These are phyloP conservation scores for Zygosaccharomyces gambellarensis DNA, from an alignment of 805 yeast genomes.

Conservation along the genomic window DNA sequence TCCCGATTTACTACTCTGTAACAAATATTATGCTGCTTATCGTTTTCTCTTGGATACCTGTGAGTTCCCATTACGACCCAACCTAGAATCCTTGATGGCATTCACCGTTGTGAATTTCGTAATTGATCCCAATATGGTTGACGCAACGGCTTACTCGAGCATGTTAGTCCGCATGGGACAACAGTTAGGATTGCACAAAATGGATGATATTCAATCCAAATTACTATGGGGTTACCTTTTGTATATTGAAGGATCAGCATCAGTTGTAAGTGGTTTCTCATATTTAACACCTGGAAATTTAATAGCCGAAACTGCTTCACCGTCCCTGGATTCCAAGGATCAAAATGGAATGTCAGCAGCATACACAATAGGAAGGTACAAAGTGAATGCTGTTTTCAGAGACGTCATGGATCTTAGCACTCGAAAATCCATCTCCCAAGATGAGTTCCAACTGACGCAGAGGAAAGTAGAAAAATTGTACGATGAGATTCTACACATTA, in stretches of 20 bases:
- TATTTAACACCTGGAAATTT: conserved; percentile 17
- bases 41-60: conserved; percentile 15
- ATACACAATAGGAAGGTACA: conserved; percentile 25
- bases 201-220: conserved; percentile 1
- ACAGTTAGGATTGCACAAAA: conserved; percentile 23
- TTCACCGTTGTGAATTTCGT: conserved; percentile 24
- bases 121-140: conserved; percentile 30
- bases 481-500: conserved; percentile 12
- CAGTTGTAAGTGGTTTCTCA: conserved; percentile 30
- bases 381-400: conserved; percentile 19
- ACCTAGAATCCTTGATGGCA: conserved; percentile 25
- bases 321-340: conserved; percentile 1
- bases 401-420: conserved; percentile 21
- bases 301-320: conserved; percentile 13
- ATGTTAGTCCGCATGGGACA: conserved; percentile 28
- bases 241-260: conserved; percentile 30
- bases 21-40: conserved; percentile 24
- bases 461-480: conserved; percentile 12
- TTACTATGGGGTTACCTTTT: conserved; percentile 26
- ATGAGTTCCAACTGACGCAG: conserved; percentile 5
- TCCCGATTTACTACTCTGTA: conserved; percentile 21
- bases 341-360: conserved; percentile 13
- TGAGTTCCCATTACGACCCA: conserved; percentile 22
- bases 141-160: conserved; percentile 22
- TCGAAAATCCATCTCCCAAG: conserved; percentile 4